Evolutionary conservation across 2,329 filamentous ascomycete genomes (phyloP).

Genomic region (Xylaria sp.): DNA sequence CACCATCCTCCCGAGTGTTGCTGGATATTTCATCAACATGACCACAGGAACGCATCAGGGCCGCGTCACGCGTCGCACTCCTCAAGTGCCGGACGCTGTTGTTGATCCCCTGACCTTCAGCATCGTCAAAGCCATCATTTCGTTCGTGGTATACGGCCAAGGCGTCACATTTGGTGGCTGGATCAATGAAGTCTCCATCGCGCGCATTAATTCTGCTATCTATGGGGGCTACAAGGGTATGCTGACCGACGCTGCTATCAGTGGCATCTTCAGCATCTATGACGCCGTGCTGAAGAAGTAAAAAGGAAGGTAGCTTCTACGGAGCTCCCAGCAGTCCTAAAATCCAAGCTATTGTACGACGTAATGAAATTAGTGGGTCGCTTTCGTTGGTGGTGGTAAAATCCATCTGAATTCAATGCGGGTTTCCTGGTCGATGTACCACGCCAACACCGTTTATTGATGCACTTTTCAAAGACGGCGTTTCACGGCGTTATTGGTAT

Average conservation of each 20-base stretch:
- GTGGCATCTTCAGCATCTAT: constrained; percentile 76
- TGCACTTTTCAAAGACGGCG: constrained; percentile 37
- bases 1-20: constrained; percentile 73
- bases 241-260: constrained; percentile 74
- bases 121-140: constrained; percentile 83
- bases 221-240: constrained; percentile 78
- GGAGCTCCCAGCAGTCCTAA: background rate
- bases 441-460: constrained; percentile 20
- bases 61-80: constrained; percentile 58
- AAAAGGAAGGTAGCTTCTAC: background rate
- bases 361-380: constrained; percentile 12
- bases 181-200: constrained; percentile 68
- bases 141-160: constrained; percentile 82
- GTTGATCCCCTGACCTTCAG: constrained; percentile 92
- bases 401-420: constrained; percentile 8
- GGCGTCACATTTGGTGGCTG: constrained; percentile 71
- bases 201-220: constrained; percentile 71
- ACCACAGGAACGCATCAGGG: constrained; percentile 60
- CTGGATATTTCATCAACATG: constrained; percentile 92
- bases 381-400: constrained; percentile 14
- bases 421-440: constrained; percentile 9
- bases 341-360: constrained; percentile 1
- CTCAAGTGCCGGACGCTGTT: constrained; percentile 61
- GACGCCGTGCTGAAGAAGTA: constrained; percentile 80
- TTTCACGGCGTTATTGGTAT: constrained; percentile 44